Conservation (phyloP, 257 asterid genomes). For the Dorcoceras hygrometricum region DNA sequence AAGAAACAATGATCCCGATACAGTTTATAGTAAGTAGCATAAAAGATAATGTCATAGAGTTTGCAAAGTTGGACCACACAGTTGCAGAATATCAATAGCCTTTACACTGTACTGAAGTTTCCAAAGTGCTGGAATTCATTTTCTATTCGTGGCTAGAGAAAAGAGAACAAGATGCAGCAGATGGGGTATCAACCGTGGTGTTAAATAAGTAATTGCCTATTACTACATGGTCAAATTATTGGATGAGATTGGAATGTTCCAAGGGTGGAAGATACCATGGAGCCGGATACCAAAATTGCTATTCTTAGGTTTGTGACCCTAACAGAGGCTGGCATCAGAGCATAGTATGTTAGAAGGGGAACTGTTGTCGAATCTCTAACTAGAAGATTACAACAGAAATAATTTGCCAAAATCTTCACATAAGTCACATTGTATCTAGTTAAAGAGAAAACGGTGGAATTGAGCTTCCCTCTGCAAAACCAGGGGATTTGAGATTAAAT, state of each 20-base stretch:
- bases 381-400: neutral
- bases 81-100: neutral
- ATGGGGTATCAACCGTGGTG: neutral
- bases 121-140: too few species aligned
- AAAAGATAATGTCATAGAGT: neutral
- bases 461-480: neutral
- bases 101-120: neutral
- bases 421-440: neutral
- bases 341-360: neutral
- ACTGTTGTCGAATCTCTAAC: neutral
- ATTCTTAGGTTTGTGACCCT: neutral
- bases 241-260: neutral
- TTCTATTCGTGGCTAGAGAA: neutral
- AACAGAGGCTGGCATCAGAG: neutral
- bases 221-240: neutral
- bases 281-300: neutral
- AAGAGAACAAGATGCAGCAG: neutral
- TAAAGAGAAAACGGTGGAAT: neutral
- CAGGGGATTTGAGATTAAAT: neutral
- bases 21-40: neutral
- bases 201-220: neutral
- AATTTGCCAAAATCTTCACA: neutral
- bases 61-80: neutral
- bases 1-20: neutral
- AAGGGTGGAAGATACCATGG: neutral